Conservation (phyloP, 225 moss, liverwort and hornwort species). For the Bryoerythrophyllum caledonicum region DNA sequence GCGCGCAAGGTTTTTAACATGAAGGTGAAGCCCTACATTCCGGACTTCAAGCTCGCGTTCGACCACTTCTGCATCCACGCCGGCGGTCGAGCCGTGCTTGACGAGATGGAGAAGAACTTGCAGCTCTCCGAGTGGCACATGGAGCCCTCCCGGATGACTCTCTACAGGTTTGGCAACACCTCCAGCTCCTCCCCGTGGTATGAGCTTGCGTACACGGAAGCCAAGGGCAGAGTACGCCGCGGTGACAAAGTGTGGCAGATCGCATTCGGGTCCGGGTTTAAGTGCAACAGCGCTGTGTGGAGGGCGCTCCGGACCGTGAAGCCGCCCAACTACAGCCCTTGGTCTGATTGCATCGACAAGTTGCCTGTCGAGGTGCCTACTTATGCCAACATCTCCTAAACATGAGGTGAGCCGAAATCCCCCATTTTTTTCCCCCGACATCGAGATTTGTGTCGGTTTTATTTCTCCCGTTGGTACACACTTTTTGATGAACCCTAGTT, state of each 20-base stretch:
- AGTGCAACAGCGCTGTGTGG: conserved; percentile 66
- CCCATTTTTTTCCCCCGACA: not conserved
- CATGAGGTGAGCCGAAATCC: not conserved
- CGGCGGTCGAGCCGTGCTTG: conserved; percentile 47
- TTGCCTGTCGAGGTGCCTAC: conserved; percentile 53
- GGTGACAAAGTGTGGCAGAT: conserved; percentile 66
- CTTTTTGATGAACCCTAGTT: not conserved
- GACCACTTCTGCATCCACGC: conserved; percentile 62
- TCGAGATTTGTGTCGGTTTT: too few species aligned
- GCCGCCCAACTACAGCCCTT: conserved; percentile 42
- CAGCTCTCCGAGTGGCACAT: conserved; percentile 58
- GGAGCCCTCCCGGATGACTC: conserved; percentile 62
- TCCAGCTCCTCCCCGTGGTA: conserved; percentile 60
- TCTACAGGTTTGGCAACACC: conserved; percentile 59
- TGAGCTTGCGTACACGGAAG: conserved; percentile 54
- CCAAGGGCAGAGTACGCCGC: conserved; percentile 54
- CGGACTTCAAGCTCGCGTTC: conserved; percentile 58
- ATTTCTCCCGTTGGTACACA: not conserved
- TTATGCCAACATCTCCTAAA: conserved; percentile 41
- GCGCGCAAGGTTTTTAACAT: conserved; percentile 50
- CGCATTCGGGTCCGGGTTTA: conserved; percentile 59
- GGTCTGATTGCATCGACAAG: conserved; percentile 57
- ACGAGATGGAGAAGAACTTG: conserved; percentile 64
- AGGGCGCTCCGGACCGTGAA: conserved; percentile 59
- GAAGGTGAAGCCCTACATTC: conserved; percentile 56